Base-by-base conservation (phyloP, 352 stramenopile species). In the Pythium aphanidermatum region DNA sequence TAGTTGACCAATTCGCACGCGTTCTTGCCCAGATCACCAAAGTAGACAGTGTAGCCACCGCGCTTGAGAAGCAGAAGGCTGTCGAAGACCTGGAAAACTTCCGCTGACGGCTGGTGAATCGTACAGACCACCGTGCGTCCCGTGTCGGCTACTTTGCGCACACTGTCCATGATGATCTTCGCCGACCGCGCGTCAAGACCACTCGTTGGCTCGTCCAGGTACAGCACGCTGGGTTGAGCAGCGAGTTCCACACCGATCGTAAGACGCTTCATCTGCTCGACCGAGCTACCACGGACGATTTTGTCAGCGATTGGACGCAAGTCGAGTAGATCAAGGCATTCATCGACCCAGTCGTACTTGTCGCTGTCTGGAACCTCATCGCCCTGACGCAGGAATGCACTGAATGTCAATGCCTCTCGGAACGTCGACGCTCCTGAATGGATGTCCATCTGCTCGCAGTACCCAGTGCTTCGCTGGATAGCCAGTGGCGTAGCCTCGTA, bases 191-290 rank as follows among this genome's bases (percentile, higher is more conserved):
- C 64, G 46, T 83, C 72, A 9, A 84, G 43, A 4, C 67, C 59
- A 24, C 56, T 74, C 12, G 69, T 82, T 2, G 71, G 71, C 37
- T 83, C 71, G 28, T 83, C 71, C 32, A 78, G 41, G 55, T 95
- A 93, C 13, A 96, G 48, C 8, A 95, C 42, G 25, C 63, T 69
- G 30, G 85, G 68, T 25, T 83, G 77, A 5, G 73, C 74, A 5
- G 90, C 79, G 26, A 97, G 61, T 47, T 96, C 86, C 20, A 96
- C 76, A 25, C 80, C 86, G 26, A 96, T 82, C 32, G 60, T 68
- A 41, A 73, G 51, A 32, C 63, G 63, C 56, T 72, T 72, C 51
- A 57, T 58, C 48, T 72, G 59, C 49, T 72, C 63, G 24, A 59
- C 32, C 34, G 60, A 70, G 29, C 52, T 57, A 31, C 60, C 60